Conservation (phyloP, 768 basidiomycete genomes). For the Leucosporidium yakuticum region DNA sequence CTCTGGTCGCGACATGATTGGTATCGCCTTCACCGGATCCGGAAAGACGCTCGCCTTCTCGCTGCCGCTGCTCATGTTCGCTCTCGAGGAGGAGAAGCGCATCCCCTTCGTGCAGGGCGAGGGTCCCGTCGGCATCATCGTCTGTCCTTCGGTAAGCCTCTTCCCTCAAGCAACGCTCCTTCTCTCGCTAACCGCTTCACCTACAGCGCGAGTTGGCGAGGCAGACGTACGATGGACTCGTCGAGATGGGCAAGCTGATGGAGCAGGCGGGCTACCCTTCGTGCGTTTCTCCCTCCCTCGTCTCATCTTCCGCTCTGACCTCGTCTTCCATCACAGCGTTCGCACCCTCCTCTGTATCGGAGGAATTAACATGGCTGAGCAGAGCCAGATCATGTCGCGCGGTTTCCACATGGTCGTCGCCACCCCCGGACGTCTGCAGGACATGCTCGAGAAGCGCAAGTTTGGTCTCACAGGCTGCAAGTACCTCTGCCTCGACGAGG, state of each 20-base stretch:
- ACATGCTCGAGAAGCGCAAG: conserved; percentile 93
- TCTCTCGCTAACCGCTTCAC: not conserved
- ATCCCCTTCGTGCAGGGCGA: conserved; percentile 86
- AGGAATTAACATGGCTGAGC: conserved; percentile 97
- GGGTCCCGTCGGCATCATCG: conserved; percentile 91
- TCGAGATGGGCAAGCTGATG: conserved; percentile 75
- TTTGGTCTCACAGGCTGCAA: conserved; percentile 92
- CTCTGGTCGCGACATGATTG: conserved; percentile 92
- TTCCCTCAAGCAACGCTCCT: too few relatives aligned
- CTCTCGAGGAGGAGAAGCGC: conserved; percentile 85
- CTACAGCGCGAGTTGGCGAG: conserved; percentile 75
- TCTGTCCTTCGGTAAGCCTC: conserved; percentile 69
- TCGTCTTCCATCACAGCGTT: conserved; percentile 47
- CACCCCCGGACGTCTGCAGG: conserved; percentile 91
- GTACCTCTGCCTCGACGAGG: conserved; percentile 95
- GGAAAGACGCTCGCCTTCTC: conserved; percentile 99
- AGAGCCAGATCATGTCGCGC: conserved; percentile 79
- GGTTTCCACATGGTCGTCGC: conserved; percentile 95
- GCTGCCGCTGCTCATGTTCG: conserved; percentile 93
- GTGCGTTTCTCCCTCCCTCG: conserved; percentile 1
- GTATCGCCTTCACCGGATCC: conserved; percentile 97
- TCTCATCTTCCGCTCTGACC: not conserved
- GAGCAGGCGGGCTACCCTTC: conserved; percentile 74
- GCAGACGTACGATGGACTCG: conserved; percentile 92
- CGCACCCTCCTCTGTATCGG: conserved; percentile 91